These are phyloP conservation scores for Helotiales sp. DNA, from an alignment of 2,329 filamentous ascomycete genomes.

Conservation along the genomic window DNA sequence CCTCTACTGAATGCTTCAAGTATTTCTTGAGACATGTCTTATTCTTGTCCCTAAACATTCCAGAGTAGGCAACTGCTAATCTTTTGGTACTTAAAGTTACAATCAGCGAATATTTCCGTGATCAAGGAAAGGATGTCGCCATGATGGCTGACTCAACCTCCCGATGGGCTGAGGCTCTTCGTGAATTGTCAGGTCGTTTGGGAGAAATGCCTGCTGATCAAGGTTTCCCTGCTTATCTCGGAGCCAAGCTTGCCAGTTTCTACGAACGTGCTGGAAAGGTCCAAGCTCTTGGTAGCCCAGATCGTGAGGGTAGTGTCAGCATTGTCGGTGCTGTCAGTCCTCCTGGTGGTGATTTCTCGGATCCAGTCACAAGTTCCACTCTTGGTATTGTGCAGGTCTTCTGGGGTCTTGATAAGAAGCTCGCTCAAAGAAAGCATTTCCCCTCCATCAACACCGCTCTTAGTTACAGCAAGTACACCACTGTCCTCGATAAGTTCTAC, in stretches of 20 bases:
- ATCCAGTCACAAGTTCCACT: slow-evolving; percentile 92
- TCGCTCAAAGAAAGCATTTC: slow-evolving; percentile 98
- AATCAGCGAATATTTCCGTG: slow-evolving; percentile 90
- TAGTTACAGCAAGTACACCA: slow-evolving; percentile 97
- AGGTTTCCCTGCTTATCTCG: slow-evolving; percentile 97
- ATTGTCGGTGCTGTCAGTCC: slow-evolving; percentile 98
- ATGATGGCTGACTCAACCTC: slow-evolving; percentile 99
- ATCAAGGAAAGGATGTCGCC: slow-evolving; percentile 95
- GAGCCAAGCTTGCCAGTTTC: slow-evolving; percentile 97
- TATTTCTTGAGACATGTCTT: background rate
- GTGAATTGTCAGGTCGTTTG: slow-evolving; percentile 97
- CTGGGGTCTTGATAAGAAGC: slow-evolving; percentile 99
- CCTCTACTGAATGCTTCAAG: background rate
- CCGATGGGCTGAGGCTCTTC: slow-evolving; percentile 96
- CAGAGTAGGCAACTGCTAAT: background rate
- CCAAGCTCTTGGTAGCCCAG: slow-evolving; percentile 83
- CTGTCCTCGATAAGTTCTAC: slow-evolving; percentile 88
- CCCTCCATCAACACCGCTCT: slow-evolving; percentile 94
- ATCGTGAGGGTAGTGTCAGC: slow-evolving; percentile 89
- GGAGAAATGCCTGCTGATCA: slow-evolving; percentile 99
- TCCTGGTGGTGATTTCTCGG: slow-evolving; percentile 98
- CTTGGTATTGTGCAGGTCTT: slow-evolving; percentile 98
- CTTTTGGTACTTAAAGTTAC: slow-evolving; percentile 6
- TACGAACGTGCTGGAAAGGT: slow-evolving; percentile 97
- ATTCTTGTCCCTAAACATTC: background rate